phyloP scores from a whole-genome alignment of 192 early-diverging fungal genomes.

The Umbelopsis isabellina region DNA sequence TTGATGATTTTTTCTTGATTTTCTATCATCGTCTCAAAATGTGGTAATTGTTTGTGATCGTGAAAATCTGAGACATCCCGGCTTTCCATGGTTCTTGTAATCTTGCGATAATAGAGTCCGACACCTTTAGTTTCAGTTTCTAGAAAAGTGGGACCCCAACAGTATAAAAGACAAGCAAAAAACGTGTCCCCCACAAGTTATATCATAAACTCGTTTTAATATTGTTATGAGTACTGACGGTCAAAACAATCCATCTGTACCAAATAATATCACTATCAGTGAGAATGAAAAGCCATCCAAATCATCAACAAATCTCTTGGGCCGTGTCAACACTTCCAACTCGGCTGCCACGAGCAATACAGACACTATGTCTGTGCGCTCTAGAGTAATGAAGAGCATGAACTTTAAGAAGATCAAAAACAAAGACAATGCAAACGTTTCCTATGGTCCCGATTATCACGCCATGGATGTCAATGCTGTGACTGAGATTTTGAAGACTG shows the following conservation, averaged over 20 bases:
- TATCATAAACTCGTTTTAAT: not conserved
- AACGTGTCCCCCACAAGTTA: not conserved
- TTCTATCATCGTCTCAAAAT: not conserved
- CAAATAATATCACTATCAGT: constrained; percentile 1
- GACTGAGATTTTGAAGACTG: constrained; percentile 30
- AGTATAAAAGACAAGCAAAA: not conserved
- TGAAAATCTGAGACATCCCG: constrained; percentile 16
- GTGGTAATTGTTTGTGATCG: not conserved
- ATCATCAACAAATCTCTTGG: not conserved
- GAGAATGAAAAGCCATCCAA: not conserved
- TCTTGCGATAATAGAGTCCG: not conserved
- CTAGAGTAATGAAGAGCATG: constrained; percentile 35
- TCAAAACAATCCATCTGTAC: not conserved
- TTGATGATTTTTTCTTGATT: not conserved
- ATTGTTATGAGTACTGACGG: not conserved
- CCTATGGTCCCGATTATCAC: constrained; percentile 38
- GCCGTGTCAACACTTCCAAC: not conserved
- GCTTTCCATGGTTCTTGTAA: not conserved
- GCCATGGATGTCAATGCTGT: constrained; percentile 39
- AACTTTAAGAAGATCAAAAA: constrained; percentile 32
- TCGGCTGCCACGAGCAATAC: not conserved
- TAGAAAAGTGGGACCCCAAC: not conserved
- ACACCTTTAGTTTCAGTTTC: constrained; percentile 10
- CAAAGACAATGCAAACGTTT: constrained; percentile 2
- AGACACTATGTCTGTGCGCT: constrained; percentile 34